Evolutionary conservation across 2,329 filamentous ascomycete genomes (phyloP).

Genomic region (Thyridium curvatum): DNA sequence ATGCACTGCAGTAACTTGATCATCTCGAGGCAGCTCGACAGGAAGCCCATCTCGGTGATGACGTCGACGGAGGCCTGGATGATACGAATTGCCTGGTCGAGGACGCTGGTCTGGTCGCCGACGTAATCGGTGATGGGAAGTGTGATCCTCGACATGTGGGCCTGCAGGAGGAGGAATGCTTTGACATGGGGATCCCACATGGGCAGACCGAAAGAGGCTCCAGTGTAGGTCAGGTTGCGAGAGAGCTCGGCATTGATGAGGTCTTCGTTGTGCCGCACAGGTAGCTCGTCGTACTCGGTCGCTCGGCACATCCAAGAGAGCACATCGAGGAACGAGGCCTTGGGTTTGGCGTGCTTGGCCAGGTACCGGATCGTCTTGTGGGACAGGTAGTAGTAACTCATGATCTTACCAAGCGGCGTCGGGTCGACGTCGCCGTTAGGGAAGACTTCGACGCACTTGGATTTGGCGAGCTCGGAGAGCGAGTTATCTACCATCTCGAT

Average conservation of each 20-base stretch:
- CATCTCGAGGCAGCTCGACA: constrained; percentile 74
- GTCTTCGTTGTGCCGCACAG: constrained; percentile 96
- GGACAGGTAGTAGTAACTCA: constrained; percentile 98
- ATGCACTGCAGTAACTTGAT: constrained; percentile 83
- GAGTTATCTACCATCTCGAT: constrained; percentile 86
- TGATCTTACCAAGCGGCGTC: constrained; percentile 92
- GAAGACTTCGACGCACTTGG: constrained; percentile 75
- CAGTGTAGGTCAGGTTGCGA: constrained; percentile 62
- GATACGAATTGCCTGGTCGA: constrained; percentile 96
- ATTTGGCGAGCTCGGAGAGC: constrained; percentile 72
- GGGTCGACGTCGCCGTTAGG: constrained; percentile 85
- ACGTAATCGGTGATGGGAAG: constrained; percentile 96
- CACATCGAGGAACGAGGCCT: constrained; percentile 73
- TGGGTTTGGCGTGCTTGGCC: constrained; percentile 65
- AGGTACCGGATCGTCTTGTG: constrained; percentile 91
- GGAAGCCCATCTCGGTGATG: constrained; percentile 78
- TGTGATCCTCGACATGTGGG: constrained; percentile 87
- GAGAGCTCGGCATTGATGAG: constrained; percentile 91
- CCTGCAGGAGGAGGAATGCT: constrained; percentile 86
- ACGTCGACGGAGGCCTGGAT: constrained; percentile 94
- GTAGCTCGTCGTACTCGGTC: constrained; percentile 94
- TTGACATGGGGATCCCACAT: constrained; percentile 99
- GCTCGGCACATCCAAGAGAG: constrained; percentile 90
- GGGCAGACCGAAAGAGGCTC: constrained; percentile 58
- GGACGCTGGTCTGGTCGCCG: constrained; percentile 80